phyloP scores from a whole-genome alignment of 129 eudicot species.

The Cynara cardunculus region DNA sequence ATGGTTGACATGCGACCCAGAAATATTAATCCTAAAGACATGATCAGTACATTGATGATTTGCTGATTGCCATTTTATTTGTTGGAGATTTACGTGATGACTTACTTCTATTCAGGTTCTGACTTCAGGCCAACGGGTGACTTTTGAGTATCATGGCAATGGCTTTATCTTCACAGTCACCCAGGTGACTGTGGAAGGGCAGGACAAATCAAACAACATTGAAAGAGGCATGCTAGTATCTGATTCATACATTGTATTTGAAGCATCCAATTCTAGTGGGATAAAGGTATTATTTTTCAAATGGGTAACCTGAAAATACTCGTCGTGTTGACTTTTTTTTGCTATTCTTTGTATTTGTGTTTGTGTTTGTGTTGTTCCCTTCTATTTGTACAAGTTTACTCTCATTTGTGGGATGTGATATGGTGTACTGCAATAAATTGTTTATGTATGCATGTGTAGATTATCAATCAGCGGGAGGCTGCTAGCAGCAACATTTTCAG shows the following conservation, averaged over 20 bases:
- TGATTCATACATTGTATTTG: conserved; percentile 89
- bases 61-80: neutral
- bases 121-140: conserved; percentile 89
- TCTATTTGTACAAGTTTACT: neutral
- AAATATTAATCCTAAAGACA: too few relatives aligned
- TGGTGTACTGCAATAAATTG: neutral
- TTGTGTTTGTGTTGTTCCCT: neutral
- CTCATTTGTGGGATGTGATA: neutral
- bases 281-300: conserved; percentile 58
- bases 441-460: conserved; percentile 41
- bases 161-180: conserved; percentile 73
- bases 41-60: too few relatives aligned
- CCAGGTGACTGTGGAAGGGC: conserved; percentile 78
- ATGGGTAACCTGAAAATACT: neutral
- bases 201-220: conserved; percentile 50
- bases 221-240: conserved; percentile 83
- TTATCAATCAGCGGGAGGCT: conserved; percentile 91
- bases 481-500: conserved; percentile 91
- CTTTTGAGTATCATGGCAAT: conserved; percentile 80
- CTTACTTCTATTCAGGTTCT: conserved; percentile 55
- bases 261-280: conserved; percentile 83
- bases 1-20: too few relatives aligned
- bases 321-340: neutral
- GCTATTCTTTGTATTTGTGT: neutral
- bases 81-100: conserved; percentile 17